phyloP scores from a whole-genome alignment of 257 asterid species.

The Cinchona pubescens region DNA sequence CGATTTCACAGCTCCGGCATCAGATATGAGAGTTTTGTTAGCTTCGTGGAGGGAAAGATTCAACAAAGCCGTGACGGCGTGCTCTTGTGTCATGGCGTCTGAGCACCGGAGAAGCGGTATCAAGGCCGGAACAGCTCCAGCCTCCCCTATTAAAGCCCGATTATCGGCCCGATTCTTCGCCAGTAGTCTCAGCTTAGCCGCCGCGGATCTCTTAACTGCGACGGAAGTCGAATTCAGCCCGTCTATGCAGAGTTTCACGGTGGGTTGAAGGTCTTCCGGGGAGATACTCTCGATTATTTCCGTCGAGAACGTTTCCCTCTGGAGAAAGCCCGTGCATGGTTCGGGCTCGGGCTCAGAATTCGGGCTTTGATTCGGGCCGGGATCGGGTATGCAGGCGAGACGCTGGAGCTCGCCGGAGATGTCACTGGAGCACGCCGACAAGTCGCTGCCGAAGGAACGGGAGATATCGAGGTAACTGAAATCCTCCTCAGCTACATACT shows the following conservation, averaged over 20 bases:
- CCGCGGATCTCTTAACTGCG: slow-evolving; percentile 77
- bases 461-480: slow-evolving; percentile 47
- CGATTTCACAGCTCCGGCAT: slow-evolving; percentile 67
- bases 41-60: slow-evolving; percentile 79
- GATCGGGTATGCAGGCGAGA: slow-evolving; percentile 55
- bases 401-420: slow-evolving; percentile 91
- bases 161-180: slow-evolving; percentile 87
- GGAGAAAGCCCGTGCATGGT: slow-evolving; percentile 70
- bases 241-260: slow-evolving; percentile 78
- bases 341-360: slow-evolving; percentile 47
- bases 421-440: slow-evolving; percentile 85
- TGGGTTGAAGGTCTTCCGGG: slow-evolving; percentile 87
- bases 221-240: slow-evolving; percentile 58
- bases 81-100: slow-evolving; percentile 81
- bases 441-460: slow-evolving; percentile 70
- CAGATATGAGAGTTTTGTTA: slow-evolving; percentile 54
- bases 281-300: slow-evolving; percentile 81
- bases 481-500: slow-evolving; percentile 37
- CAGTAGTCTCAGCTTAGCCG: slow-evolving; percentile 69
- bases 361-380: slow-evolving; percentile 25
- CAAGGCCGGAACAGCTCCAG: slow-evolving; percentile 78
- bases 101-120: slow-evolving; percentile 73
- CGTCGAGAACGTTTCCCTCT: slow-evolving; percentile 73
- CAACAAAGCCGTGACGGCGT: slow-evolving; percentile 80
- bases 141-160: slow-evolving; percentile 82